A percentile compares a stretch with the other conserved stretches of the same genome.
Evolutionary conservation across 208 protist genomes (phyloP).

Genomic region (Trypanosoma platydactyli): DNA sequence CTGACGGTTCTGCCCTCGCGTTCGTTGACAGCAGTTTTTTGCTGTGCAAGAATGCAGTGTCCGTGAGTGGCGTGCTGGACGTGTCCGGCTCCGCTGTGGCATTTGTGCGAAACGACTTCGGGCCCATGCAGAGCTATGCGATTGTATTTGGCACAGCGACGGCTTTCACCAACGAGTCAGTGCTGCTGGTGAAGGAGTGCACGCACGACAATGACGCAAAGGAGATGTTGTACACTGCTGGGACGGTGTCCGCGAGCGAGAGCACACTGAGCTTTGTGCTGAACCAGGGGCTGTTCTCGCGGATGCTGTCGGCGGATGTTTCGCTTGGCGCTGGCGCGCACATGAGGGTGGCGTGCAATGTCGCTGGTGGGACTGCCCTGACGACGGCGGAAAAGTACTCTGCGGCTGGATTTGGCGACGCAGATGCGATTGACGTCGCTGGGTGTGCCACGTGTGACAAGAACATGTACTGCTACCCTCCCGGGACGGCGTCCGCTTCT

Average conservation of each 20-base stretch:
- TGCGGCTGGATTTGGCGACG: conserved; percentile 9
- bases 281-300: neutral
- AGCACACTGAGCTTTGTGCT: conserved; percentile 22
- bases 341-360: conserved; percentile 16
- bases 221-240: conserved; percentile 8
- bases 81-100: neutral
- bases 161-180: neutral
- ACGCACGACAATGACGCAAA: conserved; percentile 7
- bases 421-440: neutral
- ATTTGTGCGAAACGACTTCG: conserved; percentile 8
- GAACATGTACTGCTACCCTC: conserved; percentile 12
- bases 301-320: conserved; percentile 6
- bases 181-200: conserved; percentile 16
- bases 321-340: neutral
- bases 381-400: conserved; percentile 16
- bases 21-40: conserved; percentile 14
- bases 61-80: neutral
- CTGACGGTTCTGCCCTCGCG: conserved; percentile 5
- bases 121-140: neutral
- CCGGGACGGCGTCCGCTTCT: conserved; percentile 9
- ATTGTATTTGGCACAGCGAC: conserved; percentile 1
- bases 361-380: conserved; percentile 8
- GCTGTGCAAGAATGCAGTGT: conserved; percentile 21
- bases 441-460: conserved; percentile 12
- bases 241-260: neutral